These are phyloP conservation scores for Crithidia mellificae DNA, from an alignment of 208 protist genomes.

Conservation along the genomic window DNA sequence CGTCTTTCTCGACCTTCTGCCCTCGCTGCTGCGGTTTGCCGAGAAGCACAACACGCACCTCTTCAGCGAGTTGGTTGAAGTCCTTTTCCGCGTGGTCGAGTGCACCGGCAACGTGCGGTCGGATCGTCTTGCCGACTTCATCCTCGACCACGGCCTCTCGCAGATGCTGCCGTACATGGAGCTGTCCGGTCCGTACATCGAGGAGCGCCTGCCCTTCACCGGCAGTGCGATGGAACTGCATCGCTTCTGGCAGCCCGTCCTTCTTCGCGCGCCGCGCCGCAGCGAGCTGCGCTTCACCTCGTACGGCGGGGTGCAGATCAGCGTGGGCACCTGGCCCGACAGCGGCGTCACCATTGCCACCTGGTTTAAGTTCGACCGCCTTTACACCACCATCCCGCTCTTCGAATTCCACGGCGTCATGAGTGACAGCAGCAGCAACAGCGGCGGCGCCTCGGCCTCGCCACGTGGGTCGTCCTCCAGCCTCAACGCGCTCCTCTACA, in stretches of 20 bases:
- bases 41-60: constrained; percentile 37
- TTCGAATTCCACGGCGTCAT: constrained; percentile 63
- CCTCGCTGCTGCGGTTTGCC: constrained; percentile 49
- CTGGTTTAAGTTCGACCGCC: constrained; percentile 68
- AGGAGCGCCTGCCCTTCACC: constrained; percentile 53
- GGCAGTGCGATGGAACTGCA: constrained; percentile 45
- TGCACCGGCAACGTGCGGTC: constrained; percentile 64
- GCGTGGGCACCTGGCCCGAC: constrained; percentile 58
- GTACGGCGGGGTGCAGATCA: constrained; percentile 66
- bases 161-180: constrained; percentile 72
- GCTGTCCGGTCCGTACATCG: constrained; percentile 41
- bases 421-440: constrained; percentile 16
- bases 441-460: constrained; percentile 1
- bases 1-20: constrained; percentile 77
- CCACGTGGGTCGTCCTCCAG: constrained; percentile 22
- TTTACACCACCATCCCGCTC: constrained; percentile 64
- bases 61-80: constrained; percentile 52
- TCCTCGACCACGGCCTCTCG: constrained; percentile 48
- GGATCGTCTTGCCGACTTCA: constrained; percentile 52
- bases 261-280: constrained; percentile 56
- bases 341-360: constrained; percentile 68
- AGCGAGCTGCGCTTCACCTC: constrained; percentile 72
- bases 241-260: constrained; percentile 74
- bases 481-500: constrained; percentile 27
- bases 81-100: constrained; percentile 49